Conservation (phyloP, 345 rosid genomes). For the Bruguiera parviflora region DNA sequence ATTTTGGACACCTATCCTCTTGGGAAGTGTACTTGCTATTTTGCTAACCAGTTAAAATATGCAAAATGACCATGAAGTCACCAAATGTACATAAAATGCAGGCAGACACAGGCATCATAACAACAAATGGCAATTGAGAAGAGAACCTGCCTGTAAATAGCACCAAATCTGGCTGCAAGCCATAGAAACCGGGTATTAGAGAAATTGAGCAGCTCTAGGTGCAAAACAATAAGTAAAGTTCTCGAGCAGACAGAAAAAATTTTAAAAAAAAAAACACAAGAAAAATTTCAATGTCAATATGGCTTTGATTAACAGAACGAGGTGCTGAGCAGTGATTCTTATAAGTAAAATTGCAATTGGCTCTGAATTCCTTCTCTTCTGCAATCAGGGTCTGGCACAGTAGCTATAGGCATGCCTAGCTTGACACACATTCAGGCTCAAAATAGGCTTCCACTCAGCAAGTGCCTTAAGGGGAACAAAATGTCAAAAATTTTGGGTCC, state of each 20-base stretch:
- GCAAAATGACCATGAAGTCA: conserved; percentile 1
- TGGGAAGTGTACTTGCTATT: conserved; percentile 3
- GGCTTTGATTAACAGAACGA: not conserved
- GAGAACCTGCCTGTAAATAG: conserved; percentile 73
- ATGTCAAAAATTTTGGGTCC: too few relatives aligned
- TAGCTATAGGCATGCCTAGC: too few relatives aligned
- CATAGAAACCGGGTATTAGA: conserved; percentile 21
- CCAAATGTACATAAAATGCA: not conserved
- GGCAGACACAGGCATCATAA: conserved; percentile 15
- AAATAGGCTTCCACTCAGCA: too few relatives aligned
- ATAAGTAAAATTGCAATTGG: too few relatives aligned
- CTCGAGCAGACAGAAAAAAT: not conserved
- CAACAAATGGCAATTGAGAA: conserved; percentile 19
- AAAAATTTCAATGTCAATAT: not conserved
- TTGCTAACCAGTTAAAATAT: conserved; percentile 5
- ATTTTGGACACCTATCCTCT: not conserved
- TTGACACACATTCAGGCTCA: too few relatives aligned
- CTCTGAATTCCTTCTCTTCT: too few relatives aligned
- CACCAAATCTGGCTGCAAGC: conserved; percentile 87
- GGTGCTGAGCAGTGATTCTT: too few relatives aligned
- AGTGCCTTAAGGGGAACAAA: too few relatives aligned
- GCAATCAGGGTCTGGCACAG: too few relatives aligned
- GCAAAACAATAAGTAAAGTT: conserved; percentile 1
- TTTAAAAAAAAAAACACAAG: not conserved
- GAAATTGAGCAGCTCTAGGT: not conserved